Percentiles rank a stretch among this genome's conserved stretches.
Conservation (phyloP, 2,329 filamentous ascomycete species). For the Fusarium sp. region DNA sequence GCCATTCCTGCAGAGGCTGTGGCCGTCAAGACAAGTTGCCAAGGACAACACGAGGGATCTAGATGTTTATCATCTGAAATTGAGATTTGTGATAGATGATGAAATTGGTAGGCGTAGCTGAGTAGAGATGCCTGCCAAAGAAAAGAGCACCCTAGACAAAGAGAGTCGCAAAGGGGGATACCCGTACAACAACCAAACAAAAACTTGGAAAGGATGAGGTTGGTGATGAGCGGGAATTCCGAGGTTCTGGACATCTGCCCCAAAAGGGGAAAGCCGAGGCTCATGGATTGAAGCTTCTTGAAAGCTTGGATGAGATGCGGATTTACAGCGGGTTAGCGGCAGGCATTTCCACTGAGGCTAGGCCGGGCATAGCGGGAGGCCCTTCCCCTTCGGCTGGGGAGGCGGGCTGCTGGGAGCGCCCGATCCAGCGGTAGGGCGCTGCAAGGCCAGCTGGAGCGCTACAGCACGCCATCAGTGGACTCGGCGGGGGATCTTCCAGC, state of each 20-base stretch:
- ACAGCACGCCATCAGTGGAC: constrained; percentile 3
- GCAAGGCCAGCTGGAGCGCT: constrained; percentile 5
- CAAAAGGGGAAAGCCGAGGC: constrained; percentile 38
- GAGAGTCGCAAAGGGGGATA: not conserved
- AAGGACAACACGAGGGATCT: constrained; percentile 9
- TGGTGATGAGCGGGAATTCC: constrained; percentile 19
- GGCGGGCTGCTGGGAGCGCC: not conserved
- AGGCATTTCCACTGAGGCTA: not conserved
- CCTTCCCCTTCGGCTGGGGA: not conserved
- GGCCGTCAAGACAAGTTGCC: not conserved
- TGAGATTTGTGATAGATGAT: constrained; percentile 4
- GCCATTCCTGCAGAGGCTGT: constrained; percentile 17
- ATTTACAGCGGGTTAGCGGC: constrained; percentile 8
- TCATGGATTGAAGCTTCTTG: constrained; percentile 1
- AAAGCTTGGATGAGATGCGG: constrained; percentile 7
- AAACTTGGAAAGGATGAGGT: constrained; percentile 9
- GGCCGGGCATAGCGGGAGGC: not conserved
- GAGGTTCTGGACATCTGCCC: constrained; percentile 18
- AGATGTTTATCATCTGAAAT: constrained; percentile 7
- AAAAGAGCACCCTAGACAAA: not conserved
- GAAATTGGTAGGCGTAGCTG: not conserved
- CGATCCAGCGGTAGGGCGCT: constrained; percentile 1
- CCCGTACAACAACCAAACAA: not conserved
- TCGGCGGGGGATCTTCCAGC: constrained; percentile 10
- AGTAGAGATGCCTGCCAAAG: not conserved